Evolutionary conservation across 1,139 yeast genomes (phyloP), one percentile per base, ranked within the genome.

Genomic region (Blastobotrys proliferans): DNA sequence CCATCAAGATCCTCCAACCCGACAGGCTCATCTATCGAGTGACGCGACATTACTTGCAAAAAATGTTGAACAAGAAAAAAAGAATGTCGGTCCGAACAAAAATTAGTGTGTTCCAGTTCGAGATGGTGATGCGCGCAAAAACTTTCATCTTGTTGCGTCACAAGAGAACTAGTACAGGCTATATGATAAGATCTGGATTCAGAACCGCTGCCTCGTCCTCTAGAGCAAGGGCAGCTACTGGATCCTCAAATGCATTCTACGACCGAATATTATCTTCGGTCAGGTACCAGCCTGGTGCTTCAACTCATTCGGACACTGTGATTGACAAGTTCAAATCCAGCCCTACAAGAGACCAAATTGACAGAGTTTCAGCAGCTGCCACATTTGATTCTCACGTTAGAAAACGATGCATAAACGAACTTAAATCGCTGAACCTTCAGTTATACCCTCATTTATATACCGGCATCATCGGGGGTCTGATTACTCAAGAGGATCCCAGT

Each of bases 1-100:
- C 54, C 54, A 26, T 51, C 59, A 11, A 30, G 26, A 22, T 48
- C 56, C 11, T 44, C 52, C 19, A 54, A 53, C 9, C 53, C 40
- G 19, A 46, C 53, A 24, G 60, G 60, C 11, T 50, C 45, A 30
- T 57, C 61, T 14, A 57, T 55, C 14, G 60, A 53, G 44, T 52
- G 56, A 25, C 60, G 37, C 34, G 47, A 47, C 33, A 22, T 22
- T 22, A 11, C 26, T 22, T 22, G 26, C 8, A 11, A 22, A 8
- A 22, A 11, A 22, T 11, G 19, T 14, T 14, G 17, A 6, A 30
- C n/a, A 30, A 30, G 17, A 4, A 30, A 30, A 30, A 11, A 30
- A 11, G 19, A 17, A 20, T 30, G 4, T 30, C 11, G 21, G 4
- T 17, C 20, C 17, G 11, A 8, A 22, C 26, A 22, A 22, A 22